Evolutionary conservation across 441 rosid genomes (phyloP).

Genomic region (Dalechampia spathulata): DNA sequence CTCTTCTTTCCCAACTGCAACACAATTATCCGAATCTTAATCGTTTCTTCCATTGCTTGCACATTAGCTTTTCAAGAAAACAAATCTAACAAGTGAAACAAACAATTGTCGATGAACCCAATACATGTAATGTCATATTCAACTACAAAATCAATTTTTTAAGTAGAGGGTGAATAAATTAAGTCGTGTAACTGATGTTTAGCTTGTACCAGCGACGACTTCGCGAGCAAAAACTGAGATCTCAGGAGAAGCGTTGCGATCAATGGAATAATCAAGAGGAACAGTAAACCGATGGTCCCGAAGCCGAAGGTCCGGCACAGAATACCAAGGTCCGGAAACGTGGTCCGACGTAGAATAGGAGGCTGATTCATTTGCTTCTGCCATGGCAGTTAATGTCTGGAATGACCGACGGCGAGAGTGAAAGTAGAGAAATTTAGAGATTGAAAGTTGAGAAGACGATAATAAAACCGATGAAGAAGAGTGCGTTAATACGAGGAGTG

Average conservation of each 20-base stretch:
- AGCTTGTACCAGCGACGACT: conserved; percentile 62
- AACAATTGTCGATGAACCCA: too few relatives aligned
- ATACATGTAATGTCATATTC: too few relatives aligned
- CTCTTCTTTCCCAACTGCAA: conserved; percentile 78
- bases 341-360: conserved; percentile 35
- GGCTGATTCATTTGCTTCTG: conserved; percentile 14
- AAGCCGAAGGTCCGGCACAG: conserved; percentile 78
- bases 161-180: too few relatives aligned
- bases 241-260: conserved; percentile 30
- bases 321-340: conserved; percentile 53
- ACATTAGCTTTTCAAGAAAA: too few relatives aligned
- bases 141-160: too few relatives aligned
- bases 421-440: conserved; percentile 6
- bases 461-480: conserved; percentile 1
- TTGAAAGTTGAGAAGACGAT: neutral
- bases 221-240: conserved; percentile 82
- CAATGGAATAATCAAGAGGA: conserved; percentile 61
- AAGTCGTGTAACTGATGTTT: neutral
- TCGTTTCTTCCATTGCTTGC: too few relatives aligned
- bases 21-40: too few relatives aligned
- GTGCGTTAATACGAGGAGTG: conserved; percentile 10
- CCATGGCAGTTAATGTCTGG: conserved; percentile 35
- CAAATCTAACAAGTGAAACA: too few relatives aligned
- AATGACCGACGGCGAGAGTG: conserved; percentile 19
- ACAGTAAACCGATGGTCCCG: conserved; percentile 73